Evolutionary conservation across 2,329 filamentous ascomycete genomes (phyloP), one percentile per base, ranked within the genome.

Genomic region (Monilinia aucupariae): DNA sequence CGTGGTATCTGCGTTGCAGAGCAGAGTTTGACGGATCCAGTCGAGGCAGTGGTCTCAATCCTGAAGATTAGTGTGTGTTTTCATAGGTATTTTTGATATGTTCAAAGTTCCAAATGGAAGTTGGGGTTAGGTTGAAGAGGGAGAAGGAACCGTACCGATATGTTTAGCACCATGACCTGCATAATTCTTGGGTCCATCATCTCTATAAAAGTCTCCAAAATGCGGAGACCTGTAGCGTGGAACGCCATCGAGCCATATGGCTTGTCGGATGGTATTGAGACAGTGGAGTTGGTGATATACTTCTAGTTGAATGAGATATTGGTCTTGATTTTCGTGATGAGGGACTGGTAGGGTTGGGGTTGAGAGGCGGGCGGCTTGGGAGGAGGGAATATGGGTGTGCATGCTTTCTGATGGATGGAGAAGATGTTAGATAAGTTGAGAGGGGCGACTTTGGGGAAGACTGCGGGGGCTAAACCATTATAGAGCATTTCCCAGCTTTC

Each of bases 221-320:
- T 59, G 56, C 8, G 20, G 47, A 4, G 32, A 32, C 20, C 56
- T 32, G 43, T 59, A 59, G 12, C 47, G 45, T 7, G 45, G 45
- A 17, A 59, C 30, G 22, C 20, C 30, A 41, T 59, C 47, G 25
- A 59, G 56, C 27, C 30, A 59, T 41, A 59, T 34, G 7, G 48
- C 56, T 51, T 59, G 56, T 50, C 56, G 56, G 20, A 59, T 50
- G 43, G 43, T 47, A 22, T 58, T 48, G 22, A 58, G 54, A 47
- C 41, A 48, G 22, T 58, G 41, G 6, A 58, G 41, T 32, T 58
- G 54, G 27, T 58, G 41, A 10, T 48, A 48, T 10, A 48, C 17
- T 10, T 58, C 41, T 15, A 47, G 27, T 17, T 58, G 41, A 17
- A 34, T 34, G 41, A 47, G 54, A 47, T 58, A 47, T 47, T 47